A percentile compares a stretch with the other conserved stretches of the same genome.
phyloP scores from a whole-genome alignment of 1,284 basidiomycete species.

The Ganoderma multipileum region DNA sequence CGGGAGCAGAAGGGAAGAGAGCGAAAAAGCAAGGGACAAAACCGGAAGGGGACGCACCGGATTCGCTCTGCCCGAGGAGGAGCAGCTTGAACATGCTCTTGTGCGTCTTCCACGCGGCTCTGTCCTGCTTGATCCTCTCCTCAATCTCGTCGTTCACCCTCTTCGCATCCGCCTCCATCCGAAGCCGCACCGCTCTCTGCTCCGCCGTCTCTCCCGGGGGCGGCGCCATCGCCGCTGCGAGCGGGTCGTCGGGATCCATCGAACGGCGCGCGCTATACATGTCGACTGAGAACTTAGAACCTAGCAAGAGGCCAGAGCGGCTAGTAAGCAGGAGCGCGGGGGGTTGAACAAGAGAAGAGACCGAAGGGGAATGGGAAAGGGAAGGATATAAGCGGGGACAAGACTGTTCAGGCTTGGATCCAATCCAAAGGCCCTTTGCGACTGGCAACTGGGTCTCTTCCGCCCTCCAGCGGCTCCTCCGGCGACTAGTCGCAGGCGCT shows the following conservation, averaged over 20 bases:
- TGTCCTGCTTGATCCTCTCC: conserved; percentile 57
- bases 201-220: conserved; percentile 36
- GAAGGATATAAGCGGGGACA: not conserved
- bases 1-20: not conserved
- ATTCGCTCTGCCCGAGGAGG: conserved; percentile 68
- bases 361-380: not conserved
- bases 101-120: conserved; percentile 50
- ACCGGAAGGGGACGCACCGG: conserved; percentile 49
- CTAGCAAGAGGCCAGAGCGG: not conserved
- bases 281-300: too few species aligned
- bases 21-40: not conserved
- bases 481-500: not conserved
- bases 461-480: not conserved
- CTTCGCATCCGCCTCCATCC: conserved; percentile 58
- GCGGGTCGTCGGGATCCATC: conserved; percentile 37
- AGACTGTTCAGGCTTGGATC: not conserved
- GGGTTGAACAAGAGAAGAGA: not conserved
- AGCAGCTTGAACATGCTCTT: conserved; percentile 58
- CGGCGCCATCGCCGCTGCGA: conserved; percentile 37
- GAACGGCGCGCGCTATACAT: conserved; percentile 25
- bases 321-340: not conserved
- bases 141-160: conserved; percentile 63
- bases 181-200: conserved; percentile 43
- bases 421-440: not conserved
- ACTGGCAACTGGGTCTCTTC: not conserved